These are phyloP conservation scores for Alternaria novae-zelandiae DNA, from an alignment of 2,329 filamentous ascomycete genomes.

Conservation along the genomic window DNA sequence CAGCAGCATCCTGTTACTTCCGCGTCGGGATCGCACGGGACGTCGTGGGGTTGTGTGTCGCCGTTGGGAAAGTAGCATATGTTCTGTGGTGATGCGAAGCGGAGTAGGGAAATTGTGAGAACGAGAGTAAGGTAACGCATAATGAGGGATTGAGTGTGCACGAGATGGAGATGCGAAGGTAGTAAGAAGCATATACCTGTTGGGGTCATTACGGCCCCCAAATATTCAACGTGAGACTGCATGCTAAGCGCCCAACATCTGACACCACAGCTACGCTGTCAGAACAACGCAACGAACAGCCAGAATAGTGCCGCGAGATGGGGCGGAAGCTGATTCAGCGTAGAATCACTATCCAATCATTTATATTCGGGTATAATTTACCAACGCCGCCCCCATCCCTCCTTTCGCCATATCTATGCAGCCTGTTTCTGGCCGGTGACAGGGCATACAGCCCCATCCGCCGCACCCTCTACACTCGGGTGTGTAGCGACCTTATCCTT, in stretches of 20 bases:
- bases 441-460: conserved; percentile 50
- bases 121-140: neutral
- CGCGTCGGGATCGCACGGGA: neutral
- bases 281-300: accelerated
- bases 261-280: neutral
- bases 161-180: no score
- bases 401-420: conserved; percentile 8
- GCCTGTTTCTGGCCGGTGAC: conserved; percentile 47
- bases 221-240: neutral
- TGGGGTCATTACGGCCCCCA: neutral
- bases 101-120: neutral
- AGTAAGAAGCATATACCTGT: neutral
- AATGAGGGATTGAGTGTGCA: no score
- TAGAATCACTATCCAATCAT: neutral
- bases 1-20: neutral
- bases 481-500: conserved; percentile 51
- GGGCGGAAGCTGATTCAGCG: neutral
- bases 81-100: neutral
- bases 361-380: neutral
- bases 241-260: neutral
- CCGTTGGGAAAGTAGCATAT: neutral
- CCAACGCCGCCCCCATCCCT: neutral
- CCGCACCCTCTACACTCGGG: conserved; percentile 48
- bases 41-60: neutral
- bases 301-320: neutral